Evolutionary conservation across 257 asterid species (phyloP), one percentile per base, ranked within the genome.

Genomic region (Primulina huaijiensis): DNA sequence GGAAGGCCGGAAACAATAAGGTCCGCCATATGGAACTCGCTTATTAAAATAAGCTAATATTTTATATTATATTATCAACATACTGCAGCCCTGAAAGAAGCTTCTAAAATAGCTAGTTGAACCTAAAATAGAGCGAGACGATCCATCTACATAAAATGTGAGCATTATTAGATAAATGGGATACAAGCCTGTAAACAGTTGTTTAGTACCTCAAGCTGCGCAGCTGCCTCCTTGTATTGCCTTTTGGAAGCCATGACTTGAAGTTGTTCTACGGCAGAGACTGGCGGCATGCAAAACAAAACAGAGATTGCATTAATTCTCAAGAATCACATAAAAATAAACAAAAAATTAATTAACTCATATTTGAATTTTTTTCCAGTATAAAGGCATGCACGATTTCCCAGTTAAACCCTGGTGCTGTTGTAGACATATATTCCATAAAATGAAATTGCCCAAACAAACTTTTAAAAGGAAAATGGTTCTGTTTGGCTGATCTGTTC

Each of bases 161-260:
- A 34, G 21, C 12, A 40, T 11, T 30, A 37, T 67, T 69, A 68
- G 46, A 77, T 50, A 67, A 72, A 69, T 10, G 6, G 67, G 66
- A 23, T 59, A 70, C 60, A 70, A 65, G 25, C 29, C 6, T 67
- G 46, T 3, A 67, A 8, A 35, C 19, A 68, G 73, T 76, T 63
- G 67, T 55, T 70, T 67, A 74, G 77, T 88, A 92, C 98, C 98
- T 93, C 98, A 50, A 93, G 92, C 81, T 93, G 98, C 25, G 98
- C 97, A 75, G 98, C 98, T 71, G 96, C 98, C 83, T 93, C 97
- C 85, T 89, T 93, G 81, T 93, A 93, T 82, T 90, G 98, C 62
- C 96, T 86, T 83, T 90, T 93, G 68, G 97, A 93, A 72, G 96
- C 98, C 98, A 93, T 90, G 75, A 85, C 87, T 85, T 93, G 98